Conservation (phyloP, 2,329 filamentous ascomycete genomes). For the Aspergillus awamori region DNA sequence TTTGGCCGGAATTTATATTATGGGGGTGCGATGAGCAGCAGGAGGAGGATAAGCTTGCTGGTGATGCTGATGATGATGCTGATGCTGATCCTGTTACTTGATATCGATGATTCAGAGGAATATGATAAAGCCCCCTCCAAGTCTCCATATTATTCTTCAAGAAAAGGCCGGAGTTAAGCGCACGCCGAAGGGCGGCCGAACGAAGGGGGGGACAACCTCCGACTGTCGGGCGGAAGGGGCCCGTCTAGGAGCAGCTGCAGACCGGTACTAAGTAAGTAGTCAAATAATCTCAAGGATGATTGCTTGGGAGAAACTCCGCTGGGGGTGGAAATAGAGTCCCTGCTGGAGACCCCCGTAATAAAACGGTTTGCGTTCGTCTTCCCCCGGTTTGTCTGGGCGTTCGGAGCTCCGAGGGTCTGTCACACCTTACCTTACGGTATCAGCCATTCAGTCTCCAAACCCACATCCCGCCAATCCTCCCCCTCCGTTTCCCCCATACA, state of each 20-base stretch:
- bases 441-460: background rate
- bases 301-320: background rate
- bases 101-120: background rate
- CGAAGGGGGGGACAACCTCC: background rate
- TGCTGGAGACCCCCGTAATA: background rate
- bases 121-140: background rate
- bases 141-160: constrained; percentile 10
- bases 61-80: background rate
- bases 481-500: constrained; percentile 1
- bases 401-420: constrained; percentile 4
- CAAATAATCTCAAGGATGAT: background rate
- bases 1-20: background rate
- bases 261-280: background rate
- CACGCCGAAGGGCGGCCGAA: constrained; percentile 9
- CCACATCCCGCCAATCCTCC: constrained; percentile 2
- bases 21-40: background rate
- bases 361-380: background rate
- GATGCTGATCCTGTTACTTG: background rate
- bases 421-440: constrained; percentile 2
- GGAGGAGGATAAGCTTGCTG: background rate
- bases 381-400: constrained; percentile 5
- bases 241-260: background rate
- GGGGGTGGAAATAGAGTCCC: background rate
- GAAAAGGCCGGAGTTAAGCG: constrained; percentile 13
- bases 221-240: constrained; percentile 4